phyloP scores from a whole-genome alignment of 108 stramenopile genomes.

The Mediolabrus comicus region DNA sequence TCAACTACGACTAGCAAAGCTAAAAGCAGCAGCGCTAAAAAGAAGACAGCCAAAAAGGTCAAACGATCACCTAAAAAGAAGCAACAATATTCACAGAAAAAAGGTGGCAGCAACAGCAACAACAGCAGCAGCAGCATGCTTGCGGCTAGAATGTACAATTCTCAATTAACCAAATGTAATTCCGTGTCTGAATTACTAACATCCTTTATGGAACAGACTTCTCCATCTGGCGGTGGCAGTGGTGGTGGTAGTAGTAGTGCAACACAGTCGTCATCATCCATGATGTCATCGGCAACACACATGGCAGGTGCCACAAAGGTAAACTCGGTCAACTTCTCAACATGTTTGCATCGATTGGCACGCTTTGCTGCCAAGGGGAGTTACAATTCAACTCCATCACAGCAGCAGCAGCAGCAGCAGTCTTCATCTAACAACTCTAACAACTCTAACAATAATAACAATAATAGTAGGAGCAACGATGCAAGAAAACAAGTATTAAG shows the following conservation, averaged over 20 bases:
- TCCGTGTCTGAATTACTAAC: constrained; percentile 17
- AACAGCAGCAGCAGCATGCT: neutral
- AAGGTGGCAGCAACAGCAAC: no score
- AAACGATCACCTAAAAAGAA: neutral
- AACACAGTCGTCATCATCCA: neutral
- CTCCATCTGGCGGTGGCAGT: no score
- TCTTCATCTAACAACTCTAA: neutral
- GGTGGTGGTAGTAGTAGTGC: no score
- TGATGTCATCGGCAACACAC: constrained; percentile 25
- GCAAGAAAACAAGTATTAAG: constrained; percentile 46
- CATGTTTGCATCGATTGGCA: constrained; percentile 72
- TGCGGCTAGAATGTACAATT: constrained; percentile 26
- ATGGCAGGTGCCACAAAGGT: constrained; percentile 52
- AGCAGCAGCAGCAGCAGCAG: neutral
- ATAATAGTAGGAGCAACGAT: constrained; percentile 2
- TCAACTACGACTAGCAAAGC: no score
- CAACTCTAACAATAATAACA: constrained; percentile 20
- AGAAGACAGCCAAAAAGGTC: no score
- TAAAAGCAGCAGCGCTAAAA: no score
- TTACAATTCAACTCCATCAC: neutral
- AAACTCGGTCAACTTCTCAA: constrained; percentile 82
- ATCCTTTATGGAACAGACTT: constrained; percentile 37
- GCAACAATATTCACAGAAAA: neutral
- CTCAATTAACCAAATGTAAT: constrained; percentile 26
- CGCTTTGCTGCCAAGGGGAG: constrained; percentile 32